These are phyloP conservation scores for Mucor irregularis DNA, from an alignment of 371 early-diverging fungal species.

Conservation along the genomic window DNA sequence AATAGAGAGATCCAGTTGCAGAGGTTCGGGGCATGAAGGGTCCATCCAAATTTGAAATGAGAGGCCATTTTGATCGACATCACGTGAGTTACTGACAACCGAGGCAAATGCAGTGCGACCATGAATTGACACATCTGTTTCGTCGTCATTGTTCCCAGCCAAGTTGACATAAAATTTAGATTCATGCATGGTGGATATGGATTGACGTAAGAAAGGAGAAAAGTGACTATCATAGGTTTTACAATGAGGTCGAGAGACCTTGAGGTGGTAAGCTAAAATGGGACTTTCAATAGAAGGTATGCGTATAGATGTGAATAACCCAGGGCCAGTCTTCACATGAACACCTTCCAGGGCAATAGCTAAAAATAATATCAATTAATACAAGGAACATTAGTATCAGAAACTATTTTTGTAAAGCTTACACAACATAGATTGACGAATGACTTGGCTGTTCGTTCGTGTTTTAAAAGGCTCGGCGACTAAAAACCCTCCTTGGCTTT, in stretches of 20 bases:
- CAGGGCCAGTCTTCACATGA: slow-evolving; percentile 28
- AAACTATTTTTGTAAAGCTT: too few species aligned
- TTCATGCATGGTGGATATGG: slow-evolving; percentile 72
- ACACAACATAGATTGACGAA: slow-evolving; percentile 53
- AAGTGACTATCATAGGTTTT: slow-evolving; percentile 37
- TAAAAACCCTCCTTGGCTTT: slow-evolving; percentile 48
- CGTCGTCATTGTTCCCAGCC: slow-evolving; percentile 25
- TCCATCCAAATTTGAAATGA: slow-evolving; percentile 74
- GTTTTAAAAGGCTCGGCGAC: slow-evolving; percentile 53
- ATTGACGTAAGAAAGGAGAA: slow-evolving; percentile 65
- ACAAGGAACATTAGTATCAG: too few species aligned
- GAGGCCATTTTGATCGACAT: slow-evolving; percentile 51
- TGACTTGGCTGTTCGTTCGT: slow-evolving; percentile 23
- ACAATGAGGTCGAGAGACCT: slow-evolving; percentile 51
- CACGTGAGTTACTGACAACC: slow-evolving; percentile 28
- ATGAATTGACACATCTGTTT: slow-evolving; percentile 68
- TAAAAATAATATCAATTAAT: slow-evolving; percentile 5
- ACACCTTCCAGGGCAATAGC: slow-evolving; percentile 43
- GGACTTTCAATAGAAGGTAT: slow-evolving; percentile 64
- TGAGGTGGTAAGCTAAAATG: slow-evolving; percentile 60
- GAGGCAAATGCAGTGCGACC: slow-evolving; percentile 68
- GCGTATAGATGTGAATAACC: slow-evolving; percentile 53
- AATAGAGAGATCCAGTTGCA: slow-evolving; percentile 56
- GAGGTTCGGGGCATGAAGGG: slow-evolving; percentile 53
- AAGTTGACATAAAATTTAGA: slow-evolving; percentile 67